phyloP scores from a whole-genome alignment of 2,329 filamentous ascomycete genomes.

The Graphiopsis chlorocephala region DNA sequence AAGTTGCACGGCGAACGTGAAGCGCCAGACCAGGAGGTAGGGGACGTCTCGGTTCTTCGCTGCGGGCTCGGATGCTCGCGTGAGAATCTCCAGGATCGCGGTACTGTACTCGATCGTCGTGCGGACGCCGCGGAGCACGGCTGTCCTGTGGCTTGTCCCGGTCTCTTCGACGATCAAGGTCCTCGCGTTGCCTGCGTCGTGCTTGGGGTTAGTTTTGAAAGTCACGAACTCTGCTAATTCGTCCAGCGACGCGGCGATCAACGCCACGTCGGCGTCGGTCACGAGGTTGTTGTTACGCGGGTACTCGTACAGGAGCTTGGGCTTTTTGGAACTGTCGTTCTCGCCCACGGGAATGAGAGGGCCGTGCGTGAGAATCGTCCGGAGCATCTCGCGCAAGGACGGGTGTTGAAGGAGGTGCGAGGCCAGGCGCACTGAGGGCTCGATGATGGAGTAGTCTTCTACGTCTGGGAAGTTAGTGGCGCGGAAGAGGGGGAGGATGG shows the following conservation, averaged over 20 bases:
- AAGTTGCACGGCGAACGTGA: constrained; percentile 9
- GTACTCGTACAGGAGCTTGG: neutral
- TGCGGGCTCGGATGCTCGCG: neutral
- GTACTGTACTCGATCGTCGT: neutral
- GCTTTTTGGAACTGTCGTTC: neutral
- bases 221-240: neutral
- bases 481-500: neutral
- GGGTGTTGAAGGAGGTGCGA: neutral
- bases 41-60: neutral
- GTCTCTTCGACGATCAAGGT: neutral
- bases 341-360: neutral
- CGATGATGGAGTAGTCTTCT: neutral
- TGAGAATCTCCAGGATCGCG: neutral
- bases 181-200: neutral
- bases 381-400: neutral
- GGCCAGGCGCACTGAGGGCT: neutral
- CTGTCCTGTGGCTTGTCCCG: neutral
- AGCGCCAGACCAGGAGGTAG: neutral
- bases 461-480: constrained; percentile 5
- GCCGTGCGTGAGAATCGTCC: neutral
- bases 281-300: neutral
- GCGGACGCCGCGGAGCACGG: neutral
- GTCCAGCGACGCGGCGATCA: neutral
- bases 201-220: neutral
- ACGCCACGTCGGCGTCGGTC: neutral